Base-by-base conservation (phyloP, 106 monocot genomes). In the Phalaenopsis aphrodite region DNA sequence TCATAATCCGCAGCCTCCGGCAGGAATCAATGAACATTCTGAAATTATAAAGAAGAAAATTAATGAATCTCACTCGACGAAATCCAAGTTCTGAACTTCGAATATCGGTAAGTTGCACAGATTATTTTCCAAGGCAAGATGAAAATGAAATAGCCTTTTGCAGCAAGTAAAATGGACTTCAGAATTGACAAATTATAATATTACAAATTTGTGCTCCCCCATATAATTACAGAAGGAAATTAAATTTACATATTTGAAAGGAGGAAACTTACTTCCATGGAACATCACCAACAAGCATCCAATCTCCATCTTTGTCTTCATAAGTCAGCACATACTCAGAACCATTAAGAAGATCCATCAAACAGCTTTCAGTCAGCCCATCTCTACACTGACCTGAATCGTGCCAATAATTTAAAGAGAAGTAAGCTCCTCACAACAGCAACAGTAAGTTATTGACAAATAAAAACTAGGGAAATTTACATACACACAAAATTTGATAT, bases 1-100 rank as follows among this genome's bases (percentile, higher is more conserved):
- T 93, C 93, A 93, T 93, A 56, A 93, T 93, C 69, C 90, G 84
- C 48, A 93, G 80, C 78, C 90, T 90, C 82, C 76, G 85, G 79
- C 93, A 93, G 21, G 88, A 85, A 45, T 84, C 87, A 30, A 80
- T 85, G 73, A 93, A 93, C 93, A 93, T 93, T 18, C 93, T 81
- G 81, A 74, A 74, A 74, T 74, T 43, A 15, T n/a, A 69, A 39
- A 41, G 12, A 69, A 41, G 12, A 11, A 30, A 30, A 15, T 69
- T 69, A 39, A 14, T 69, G 69, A 5, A 61, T 69, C 69, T 69
- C n/a, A 14, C 69, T 69, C 14, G 8, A 68, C 1, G 9, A 68
- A 68, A 57, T 8, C 36, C 68, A 68, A 37, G 21, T 61, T 19
- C 6, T 18, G 36, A 68, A 37, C 23, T 36, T 68, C 8, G 30